A percentile compares a stretch with the other conserved stretches of the same genome.
Evolutionary conservation across 2,329 filamentous ascomycete species (phyloP).

Genomic region (Hymenoscyphus repandus): DNA sequence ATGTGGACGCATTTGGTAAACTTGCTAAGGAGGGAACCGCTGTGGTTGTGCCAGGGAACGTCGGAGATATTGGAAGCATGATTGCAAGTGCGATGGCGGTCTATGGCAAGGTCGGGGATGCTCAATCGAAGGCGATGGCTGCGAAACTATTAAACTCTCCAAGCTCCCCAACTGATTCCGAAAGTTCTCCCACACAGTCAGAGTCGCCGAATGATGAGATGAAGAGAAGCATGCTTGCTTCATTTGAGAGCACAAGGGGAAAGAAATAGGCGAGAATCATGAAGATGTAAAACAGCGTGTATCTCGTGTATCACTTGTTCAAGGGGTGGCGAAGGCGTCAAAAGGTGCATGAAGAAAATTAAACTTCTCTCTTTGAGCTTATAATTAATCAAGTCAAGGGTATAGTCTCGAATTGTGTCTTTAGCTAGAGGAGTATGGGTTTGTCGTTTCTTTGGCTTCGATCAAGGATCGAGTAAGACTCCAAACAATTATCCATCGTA

Average conservation of each 20-base stretch:
- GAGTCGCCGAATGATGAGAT: slow-evolving; percentile 36
- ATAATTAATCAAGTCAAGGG: not conserved
- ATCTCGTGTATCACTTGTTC: slow-evolving; percentile 7
- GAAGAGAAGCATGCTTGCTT: slow-evolving; percentile 42
- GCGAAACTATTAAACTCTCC: slow-evolving; percentile 42
- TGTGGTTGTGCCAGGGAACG: slow-evolving; percentile 92
- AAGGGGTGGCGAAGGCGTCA: slow-evolving; percentile 11
- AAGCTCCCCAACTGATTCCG: slow-evolving; percentile 27
- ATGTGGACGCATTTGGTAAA: slow-evolving; percentile 90
- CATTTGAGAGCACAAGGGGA: slow-evolving; percentile 38
- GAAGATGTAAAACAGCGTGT: slow-evolving; percentile 17
- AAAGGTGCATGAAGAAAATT: not conserved
- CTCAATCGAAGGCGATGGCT: slow-evolving; percentile 65
- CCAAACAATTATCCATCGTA: not conserved
- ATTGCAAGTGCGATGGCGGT: slow-evolving; percentile 94
- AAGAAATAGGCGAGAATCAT: slow-evolving; percentile 21
- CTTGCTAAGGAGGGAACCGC: slow-evolving; percentile 93
- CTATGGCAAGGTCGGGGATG: slow-evolving; percentile 85
- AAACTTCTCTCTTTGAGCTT: slow-evolving; percentile 7
- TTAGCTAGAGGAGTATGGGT: not conserved
- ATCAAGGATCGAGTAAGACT: not conserved
- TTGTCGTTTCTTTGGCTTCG: too few species aligned
- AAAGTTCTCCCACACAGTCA: slow-evolving; percentile 15
- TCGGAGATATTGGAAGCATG: slow-evolving; percentile 94
- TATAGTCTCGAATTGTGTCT: not conserved